Base-by-base conservation (phyloP, 2,329 filamentous ascomycete genomes). In the Aspergillus neoniger region DNA sequence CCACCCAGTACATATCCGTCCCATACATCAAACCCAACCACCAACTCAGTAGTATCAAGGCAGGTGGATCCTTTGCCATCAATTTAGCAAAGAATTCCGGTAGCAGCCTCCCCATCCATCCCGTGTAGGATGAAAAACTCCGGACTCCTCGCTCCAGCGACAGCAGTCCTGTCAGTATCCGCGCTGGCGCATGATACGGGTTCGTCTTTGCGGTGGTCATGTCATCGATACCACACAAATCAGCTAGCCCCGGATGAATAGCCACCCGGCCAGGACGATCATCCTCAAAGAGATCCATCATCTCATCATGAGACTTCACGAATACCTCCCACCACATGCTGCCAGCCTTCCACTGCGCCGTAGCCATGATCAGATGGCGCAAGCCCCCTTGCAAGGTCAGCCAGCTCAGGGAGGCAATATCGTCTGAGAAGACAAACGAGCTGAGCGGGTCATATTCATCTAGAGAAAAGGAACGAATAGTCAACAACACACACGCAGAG, bases 301-400 rank as follows among this genome's bases (percentile, higher is more conserved):
- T 58, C 21, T 71, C 19, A 21, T 21, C 55, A n/a, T 63, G 61
- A 3, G 70, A 63, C n/a, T 68, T 65, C 64, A 68, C 69, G 62
- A 76, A 76, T 4, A 69, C 63, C 0, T 64, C 57, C 61, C 58
- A 73, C 75, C 75, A 78, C 47, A 77, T 76, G 55, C 76, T 77
- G 21, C 68, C 62, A 10, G 51, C 38, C 8, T 77, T 56, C 66
- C 69, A 74, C 21, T 63, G 63, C 0, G 6, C 2, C 1, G 70
- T 67, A 6, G 68, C 66, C 19, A 65, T 51, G 12, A 77, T 65
- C 12, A 77, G 65, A 53, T 71, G 69, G 28, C 72, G 68, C 1
- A 78, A 64, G 0, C 75, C 75, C 4, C 69, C 65, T 59, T 78
- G 75, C 15, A 78, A 62, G 2, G 66, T 63, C 23, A 78, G 69